Percentiles rank a stretch among this genome's conserved stretches.
These are phyloP conservation scores for Breynia disticha DNA, from an alignment of 441 rosid species.

Conservation along the genomic window DNA sequence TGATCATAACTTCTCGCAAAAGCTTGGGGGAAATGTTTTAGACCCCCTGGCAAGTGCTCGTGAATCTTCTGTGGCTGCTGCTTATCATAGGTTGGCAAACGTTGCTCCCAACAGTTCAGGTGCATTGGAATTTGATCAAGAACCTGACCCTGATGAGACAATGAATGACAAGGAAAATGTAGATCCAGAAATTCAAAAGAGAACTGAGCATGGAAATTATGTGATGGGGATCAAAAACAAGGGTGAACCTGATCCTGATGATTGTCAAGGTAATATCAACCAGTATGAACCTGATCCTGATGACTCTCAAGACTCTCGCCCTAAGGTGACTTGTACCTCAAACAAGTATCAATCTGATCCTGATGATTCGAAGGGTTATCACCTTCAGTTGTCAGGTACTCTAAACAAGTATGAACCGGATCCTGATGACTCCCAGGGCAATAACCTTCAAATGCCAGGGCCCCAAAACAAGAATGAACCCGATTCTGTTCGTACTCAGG, in stretches of 20 bases:
- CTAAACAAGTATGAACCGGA: slow-evolving; percentile 40
- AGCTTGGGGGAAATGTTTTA: slow-evolving; percentile 64
- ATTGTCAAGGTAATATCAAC: slow-evolving; percentile 15
- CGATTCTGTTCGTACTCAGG: slow-evolving; percentile 40
- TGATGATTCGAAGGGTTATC: slow-evolving; percentile 22
- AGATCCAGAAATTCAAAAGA: slow-evolving; percentile 11
- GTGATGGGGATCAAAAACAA: slow-evolving; percentile 18
- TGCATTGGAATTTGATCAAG: slow-evolving; percentile 35
- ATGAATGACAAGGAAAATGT: slow-evolving; percentile 13
- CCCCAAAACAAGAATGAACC: slow-evolving; percentile 30
- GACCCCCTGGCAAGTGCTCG: slow-evolving; percentile 55
- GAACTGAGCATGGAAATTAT: slow-evolving; percentile 26
- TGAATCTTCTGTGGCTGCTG: slow-evolving; percentile 80
- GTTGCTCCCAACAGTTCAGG: slow-evolving; percentile 18
- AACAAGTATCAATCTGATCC: slow-evolving; percentile 49
- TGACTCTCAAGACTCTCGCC: slow-evolving; percentile 14
- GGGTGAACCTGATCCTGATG: slow-evolving; percentile 54
- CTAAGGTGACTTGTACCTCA: slow-evolving; percentile 5
- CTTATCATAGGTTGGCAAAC: slow-evolving; percentile 49
- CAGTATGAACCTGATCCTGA: slow-evolving; percentile 53
- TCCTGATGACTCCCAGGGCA: slow-evolving; percentile 36
- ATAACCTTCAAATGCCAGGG: slow-evolving; percentile 4
- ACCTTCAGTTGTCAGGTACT: slow-evolving; percentile 10
- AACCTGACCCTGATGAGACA: slow-evolving; percentile 58
- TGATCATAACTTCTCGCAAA: slow-evolving; percentile 24